Conservation (phyloP, 2,329 filamentous ascomycete species). For the Fusarium chlamydosporum region DNA sequence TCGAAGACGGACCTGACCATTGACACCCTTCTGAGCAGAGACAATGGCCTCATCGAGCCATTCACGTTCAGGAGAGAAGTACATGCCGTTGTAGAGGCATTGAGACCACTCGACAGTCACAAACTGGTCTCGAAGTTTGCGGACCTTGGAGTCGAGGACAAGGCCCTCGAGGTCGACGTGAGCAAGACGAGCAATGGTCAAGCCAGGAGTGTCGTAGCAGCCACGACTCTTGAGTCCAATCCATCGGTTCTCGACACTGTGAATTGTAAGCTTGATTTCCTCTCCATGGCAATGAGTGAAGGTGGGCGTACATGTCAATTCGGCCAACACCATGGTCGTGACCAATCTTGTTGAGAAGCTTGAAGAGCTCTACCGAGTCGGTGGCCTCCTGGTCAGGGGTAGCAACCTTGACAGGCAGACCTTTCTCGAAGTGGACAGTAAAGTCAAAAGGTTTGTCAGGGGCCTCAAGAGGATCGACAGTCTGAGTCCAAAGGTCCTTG, state of each 20-base stretch:
- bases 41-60: conserved; percentile 62
- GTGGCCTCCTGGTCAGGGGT: conserved; percentile 70
- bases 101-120: conserved; percentile 62
- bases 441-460: conserved; percentile 75
- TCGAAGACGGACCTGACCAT: conserved; percentile 56
- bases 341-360: conserved; percentile 74
- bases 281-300: not conserved
- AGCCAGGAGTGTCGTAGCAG: conserved; percentile 37
- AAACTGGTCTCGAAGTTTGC: conserved; percentile 67
- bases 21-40: conserved; percentile 65
- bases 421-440: conserved; percentile 76
- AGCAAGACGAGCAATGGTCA: conserved; percentile 49
- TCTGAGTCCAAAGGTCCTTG: conserved; percentile 79
- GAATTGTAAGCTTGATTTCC: not conserved
- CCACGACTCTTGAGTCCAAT: conserved; percentile 60
- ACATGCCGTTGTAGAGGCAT: conserved; percentile 65
- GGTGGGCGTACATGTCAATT: conserved; percentile 61
- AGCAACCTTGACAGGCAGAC: conserved; percentile 75
- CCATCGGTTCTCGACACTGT: conserved; percentile 61
- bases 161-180: conserved; percentile 67
- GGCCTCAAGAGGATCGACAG: conserved; percentile 72
- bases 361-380: conserved; percentile 75
- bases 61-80: conserved; percentile 66
- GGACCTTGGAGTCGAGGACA: conserved; percentile 67
- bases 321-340: conserved; percentile 76